Percentiles rank a stretch among this genome's conserved stretches.
phyloP scores from a whole-genome alignment of 805 yeast species.

The Saturnispora sanitii region DNA sequence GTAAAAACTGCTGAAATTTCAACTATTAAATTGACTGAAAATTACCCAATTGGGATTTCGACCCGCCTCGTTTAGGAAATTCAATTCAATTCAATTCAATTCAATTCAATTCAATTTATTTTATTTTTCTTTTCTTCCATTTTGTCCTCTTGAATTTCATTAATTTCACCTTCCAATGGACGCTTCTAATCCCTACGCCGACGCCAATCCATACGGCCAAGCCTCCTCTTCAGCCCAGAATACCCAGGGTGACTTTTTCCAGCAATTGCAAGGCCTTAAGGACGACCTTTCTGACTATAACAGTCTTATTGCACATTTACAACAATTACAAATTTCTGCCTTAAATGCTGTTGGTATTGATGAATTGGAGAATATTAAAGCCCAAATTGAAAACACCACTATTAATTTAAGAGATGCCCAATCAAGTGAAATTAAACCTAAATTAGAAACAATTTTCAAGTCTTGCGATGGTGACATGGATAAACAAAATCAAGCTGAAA shows the following conservation, averaged over 20 bases:
- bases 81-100: background rate
- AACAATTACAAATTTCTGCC: conserved; percentile 58
- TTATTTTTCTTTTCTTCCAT: too few species aligned
- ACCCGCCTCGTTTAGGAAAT: background rate
- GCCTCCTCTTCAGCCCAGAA: background rate
- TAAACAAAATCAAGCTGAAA: conserved; percentile 85
- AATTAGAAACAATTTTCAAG: conserved; percentile 70
- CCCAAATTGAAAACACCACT: conserved; percentile 66
- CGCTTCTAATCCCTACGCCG: conserved; percentile 9
- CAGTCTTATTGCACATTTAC: conserved; percentile 57
- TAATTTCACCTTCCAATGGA: background rate
- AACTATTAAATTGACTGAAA: background rate
- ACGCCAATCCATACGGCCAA: conserved; percentile 5
- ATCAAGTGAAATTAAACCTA: conserved; percentile 51
- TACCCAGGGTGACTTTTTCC: conserved; percentile 43
- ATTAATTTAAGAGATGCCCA: conserved; percentile 76
- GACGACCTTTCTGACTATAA: conserved; percentile 61
- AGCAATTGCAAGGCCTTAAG: conserved; percentile 58
- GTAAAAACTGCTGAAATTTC: too few species aligned
- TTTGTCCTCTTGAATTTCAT: background rate
- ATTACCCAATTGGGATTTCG: background rate
- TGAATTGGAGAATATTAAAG: conserved; percentile 56
- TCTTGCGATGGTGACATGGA: conserved; percentile 63
- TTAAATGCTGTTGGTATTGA: conserved; percentile 66
- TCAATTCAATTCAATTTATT: too few species aligned